Conservation (phyloP, 306 rosid species). For the Cucumis hystrix region DNA sequence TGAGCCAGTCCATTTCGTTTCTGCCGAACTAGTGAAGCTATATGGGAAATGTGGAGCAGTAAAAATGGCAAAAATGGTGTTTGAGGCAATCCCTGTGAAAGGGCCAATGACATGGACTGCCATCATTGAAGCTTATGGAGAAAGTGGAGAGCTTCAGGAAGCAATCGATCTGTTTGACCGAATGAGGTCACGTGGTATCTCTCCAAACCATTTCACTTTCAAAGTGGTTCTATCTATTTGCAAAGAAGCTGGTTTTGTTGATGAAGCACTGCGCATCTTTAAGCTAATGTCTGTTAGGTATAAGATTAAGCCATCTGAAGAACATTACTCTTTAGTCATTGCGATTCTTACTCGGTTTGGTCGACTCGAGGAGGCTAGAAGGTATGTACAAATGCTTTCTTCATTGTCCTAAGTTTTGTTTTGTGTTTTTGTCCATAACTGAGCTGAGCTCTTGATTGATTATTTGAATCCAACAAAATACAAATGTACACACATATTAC, state of each 20-base stretch:
- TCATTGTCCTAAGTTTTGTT: slow-evolving; percentile 13
- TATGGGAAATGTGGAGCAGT: slow-evolving; percentile 48
- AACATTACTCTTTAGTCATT: slow-evolving; percentile 32
- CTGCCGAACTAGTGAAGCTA: slow-evolving; percentile 47
- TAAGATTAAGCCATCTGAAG: slow-evolving; percentile 37
- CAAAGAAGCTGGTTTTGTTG: slow-evolving; percentile 52
- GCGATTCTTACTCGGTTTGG: slow-evolving; percentile 51
- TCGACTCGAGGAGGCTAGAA: slow-evolving; percentile 40
- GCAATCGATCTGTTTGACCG: slow-evolving; percentile 41
- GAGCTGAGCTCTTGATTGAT: background rate
- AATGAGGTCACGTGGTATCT: slow-evolving; percentile 30
- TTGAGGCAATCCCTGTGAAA: slow-evolving; percentile 38
- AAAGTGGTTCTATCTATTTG: slow-evolving; percentile 45
- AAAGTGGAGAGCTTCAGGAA: slow-evolving; percentile 29
- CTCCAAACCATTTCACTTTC: slow-evolving; percentile 61
- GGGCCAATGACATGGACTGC: slow-evolving; percentile 83
- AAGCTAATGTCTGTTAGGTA: slow-evolving; percentile 33
- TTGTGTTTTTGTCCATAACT: background rate
- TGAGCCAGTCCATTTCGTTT: slow-evolving; percentile 38
- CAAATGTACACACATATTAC: background rate
- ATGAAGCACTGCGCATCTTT: slow-evolving; percentile 47
- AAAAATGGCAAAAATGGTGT: slow-evolving; percentile 34
- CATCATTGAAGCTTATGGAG: slow-evolving; percentile 48
- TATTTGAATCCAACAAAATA: background rate
- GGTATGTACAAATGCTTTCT: slow-evolving; percentile 34